These are phyloP conservation scores for Melampsora larici-populina DNA, from an alignment of 1,284 basidiomycete genomes.

Conservation along the genomic window DNA sequence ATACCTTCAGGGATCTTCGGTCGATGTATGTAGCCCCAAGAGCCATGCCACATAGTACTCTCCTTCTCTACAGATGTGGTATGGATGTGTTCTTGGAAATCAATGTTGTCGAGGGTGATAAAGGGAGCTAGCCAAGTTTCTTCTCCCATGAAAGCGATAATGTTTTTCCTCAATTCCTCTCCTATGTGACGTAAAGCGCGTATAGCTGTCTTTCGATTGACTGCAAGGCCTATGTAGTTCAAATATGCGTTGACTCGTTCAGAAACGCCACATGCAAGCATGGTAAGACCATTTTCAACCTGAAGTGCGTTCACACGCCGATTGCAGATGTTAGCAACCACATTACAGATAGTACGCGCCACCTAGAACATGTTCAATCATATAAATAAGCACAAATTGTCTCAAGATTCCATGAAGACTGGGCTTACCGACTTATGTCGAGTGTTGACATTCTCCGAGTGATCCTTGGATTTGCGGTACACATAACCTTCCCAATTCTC, in stretches of 20 bases:
- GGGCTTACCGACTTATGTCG: too few relatives aligned
- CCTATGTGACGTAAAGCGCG: neutral
- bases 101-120: too few relatives aligned
- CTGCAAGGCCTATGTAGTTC: slow-evolving; percentile 2
- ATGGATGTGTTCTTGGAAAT: slow-evolving; percentile 13
- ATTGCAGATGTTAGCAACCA: neutral
- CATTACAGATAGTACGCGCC: neutral
- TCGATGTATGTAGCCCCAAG: slow-evolving; percentile 21
- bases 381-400: too few relatives aligned
- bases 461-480: too few relatives aligned
- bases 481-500: too few relatives aligned
- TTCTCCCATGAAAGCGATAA: neutral
- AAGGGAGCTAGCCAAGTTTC: too few relatives aligned
- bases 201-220: slow-evolving; percentile 9
- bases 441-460: too few relatives aligned
- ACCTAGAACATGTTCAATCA: neutral
- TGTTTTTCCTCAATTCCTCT: neutral
- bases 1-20: neutral
- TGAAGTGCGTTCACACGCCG: neutral
- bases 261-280: too few relatives aligned
- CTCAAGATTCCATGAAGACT: too few relatives aligned
- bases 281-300: neutral
- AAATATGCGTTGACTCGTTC: neutral
- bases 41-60: slow-evolving; percentile 1
- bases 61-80: neutral